These are phyloP conservation scores for Strombidium stylifer DNA, from an alignment of 73 alveolate genomes.

Conservation along the genomic window DNA sequence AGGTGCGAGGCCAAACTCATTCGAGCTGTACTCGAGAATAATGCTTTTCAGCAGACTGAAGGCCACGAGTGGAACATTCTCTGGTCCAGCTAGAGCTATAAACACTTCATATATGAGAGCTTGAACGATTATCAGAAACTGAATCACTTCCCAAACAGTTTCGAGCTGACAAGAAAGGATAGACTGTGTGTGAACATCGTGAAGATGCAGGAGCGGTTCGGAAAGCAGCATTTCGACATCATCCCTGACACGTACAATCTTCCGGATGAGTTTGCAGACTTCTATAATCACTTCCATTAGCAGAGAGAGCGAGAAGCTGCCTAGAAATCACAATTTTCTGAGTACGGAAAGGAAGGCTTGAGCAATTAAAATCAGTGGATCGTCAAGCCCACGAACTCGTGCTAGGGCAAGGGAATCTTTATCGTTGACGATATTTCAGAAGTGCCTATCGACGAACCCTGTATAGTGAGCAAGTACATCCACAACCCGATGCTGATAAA, in stretches of 20 bases:
- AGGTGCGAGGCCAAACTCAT: slow-evolving; percentile 69
- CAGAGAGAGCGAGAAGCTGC: slow-evolving; percentile 47
- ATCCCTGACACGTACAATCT: slow-evolving; percentile 84
- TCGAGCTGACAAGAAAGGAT: slow-evolving; percentile 82
- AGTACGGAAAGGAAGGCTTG: no score
- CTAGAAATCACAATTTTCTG: no score
- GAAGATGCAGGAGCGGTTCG: slow-evolving; percentile 72
- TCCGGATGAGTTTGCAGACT: slow-evolving; percentile 87
- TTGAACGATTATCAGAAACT: slow-evolving; percentile 73
- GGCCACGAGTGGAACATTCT: slow-evolving; percentile 74
- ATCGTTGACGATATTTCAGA: slow-evolving; percentile 68
- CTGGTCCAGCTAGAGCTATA: slow-evolving; percentile 51
- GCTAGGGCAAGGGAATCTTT: slow-evolving; percentile 86
- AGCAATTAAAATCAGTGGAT: slow-evolving; percentile 58
- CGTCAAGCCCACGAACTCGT: slow-evolving; percentile 70
- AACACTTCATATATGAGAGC: slow-evolving; percentile 56
- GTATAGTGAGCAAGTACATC: slow-evolving; percentile 61
- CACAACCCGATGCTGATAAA: slow-evolving; percentile 72
- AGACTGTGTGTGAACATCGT: slow-evolving; percentile 65
- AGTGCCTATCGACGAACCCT: slow-evolving; percentile 58
- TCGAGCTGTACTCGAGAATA: slow-evolving; percentile 44
- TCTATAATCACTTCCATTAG: slow-evolving; percentile 70
- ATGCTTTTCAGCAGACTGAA: slow-evolving; percentile 61
- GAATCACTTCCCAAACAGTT: slow-evolving; percentile 89
- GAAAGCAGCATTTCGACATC: slow-evolving; percentile 70